Evolutionary conservation across 2,329 filamentous ascomycete species (phyloP), one percentile per base, ranked within the genome.

Genomic region (Claviceps sp.): DNA sequence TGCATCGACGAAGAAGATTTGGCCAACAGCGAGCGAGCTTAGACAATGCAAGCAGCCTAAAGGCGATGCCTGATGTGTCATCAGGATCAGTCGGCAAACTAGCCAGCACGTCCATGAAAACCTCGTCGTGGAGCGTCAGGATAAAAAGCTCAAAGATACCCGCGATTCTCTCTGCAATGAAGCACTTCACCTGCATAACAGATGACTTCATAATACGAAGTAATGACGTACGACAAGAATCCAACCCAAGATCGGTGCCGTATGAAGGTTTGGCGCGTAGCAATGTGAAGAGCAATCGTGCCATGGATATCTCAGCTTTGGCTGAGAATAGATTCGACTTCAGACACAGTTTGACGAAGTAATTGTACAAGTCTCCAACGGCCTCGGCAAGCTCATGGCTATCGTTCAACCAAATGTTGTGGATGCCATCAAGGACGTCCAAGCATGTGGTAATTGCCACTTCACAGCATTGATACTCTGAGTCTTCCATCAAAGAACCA

Each of bases 61-160:
- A 78, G 0, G 88, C 87, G 58, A 97, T 91, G 0, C 89, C 91
- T 66, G 96, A 90, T 13, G 76, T 69, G 66, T 82, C 84, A 37
- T 82, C 78, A 4, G 78, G 72, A 56, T 94, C 82, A 3, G 75
- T 76, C 0, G 91, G 88, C n/a, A 98, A 73, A 58, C 76, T 86
- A 18, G 79, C 74, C n/a, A 94, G 71, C 13, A 98, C 77, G 62
- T 97, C 88, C 38, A 88, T 76, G 56, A 96, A 88, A 14, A 97
- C 80, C 5, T 82, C 79, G 53, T 94, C 87, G 59, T 98, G 93
- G 46, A 85, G 75, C 58, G 84, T 85, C 1, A 96, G 74, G n/a
- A 90, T 76, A 61, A 86, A 97, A 1, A 86, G 76, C 13, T 81
- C 78, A 64, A 98, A 98, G 26, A 98, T 74, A 5, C 73, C 72